Conservation (phyloP, 202 grass and related monocot genomes). For the Eragrostis tef region DNA sequence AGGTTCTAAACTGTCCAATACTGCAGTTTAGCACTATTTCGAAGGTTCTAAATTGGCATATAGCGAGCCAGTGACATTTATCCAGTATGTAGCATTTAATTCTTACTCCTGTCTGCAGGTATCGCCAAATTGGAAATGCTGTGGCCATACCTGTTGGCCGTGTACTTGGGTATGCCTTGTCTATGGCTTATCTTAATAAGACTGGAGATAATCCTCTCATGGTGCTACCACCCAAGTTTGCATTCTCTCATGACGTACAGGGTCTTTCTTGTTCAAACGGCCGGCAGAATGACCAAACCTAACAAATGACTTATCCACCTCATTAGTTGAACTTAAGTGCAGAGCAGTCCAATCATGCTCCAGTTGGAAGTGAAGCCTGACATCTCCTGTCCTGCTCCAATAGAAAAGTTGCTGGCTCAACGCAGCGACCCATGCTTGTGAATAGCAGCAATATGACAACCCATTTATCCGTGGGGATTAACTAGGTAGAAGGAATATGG, state of each 20-base stretch:
- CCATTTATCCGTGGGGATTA: conserved; percentile 23
- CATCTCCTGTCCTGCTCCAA: neutral
- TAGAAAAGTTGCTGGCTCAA: neutral
- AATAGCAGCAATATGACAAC: conserved; percentile 31
- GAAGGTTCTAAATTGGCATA: conserved; percentile 8
- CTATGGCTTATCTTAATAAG: conserved; percentile 65
- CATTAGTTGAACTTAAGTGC: no score
- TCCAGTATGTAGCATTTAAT: conserved; percentile 10
- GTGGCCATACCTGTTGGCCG: conserved; percentile 82
- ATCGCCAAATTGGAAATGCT: conserved; percentile 89
- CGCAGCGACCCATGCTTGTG: neutral
- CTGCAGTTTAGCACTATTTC: conserved; percentile 8
- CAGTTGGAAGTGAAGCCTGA: neutral
- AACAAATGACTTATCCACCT: neutral
- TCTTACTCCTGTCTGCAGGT: conserved; percentile 59
- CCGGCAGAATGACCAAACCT: neutral
- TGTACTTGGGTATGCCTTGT: conserved; percentile 74
- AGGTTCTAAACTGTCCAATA: conserved; percentile 7
- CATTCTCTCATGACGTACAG: conserved; percentile 54
- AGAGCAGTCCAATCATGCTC: conserved; percentile 8
- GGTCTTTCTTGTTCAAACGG: conserved; percentile 1
- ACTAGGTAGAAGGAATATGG: conserved; percentile 30
- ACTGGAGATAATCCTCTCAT: conserved; percentile 62
- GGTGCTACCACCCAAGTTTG: conserved; percentile 74
- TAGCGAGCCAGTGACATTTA: neutral